phyloP scores from a whole-genome alignment of 768 basidiomycete genomes.

The Lentinula lateritia region DNA sequence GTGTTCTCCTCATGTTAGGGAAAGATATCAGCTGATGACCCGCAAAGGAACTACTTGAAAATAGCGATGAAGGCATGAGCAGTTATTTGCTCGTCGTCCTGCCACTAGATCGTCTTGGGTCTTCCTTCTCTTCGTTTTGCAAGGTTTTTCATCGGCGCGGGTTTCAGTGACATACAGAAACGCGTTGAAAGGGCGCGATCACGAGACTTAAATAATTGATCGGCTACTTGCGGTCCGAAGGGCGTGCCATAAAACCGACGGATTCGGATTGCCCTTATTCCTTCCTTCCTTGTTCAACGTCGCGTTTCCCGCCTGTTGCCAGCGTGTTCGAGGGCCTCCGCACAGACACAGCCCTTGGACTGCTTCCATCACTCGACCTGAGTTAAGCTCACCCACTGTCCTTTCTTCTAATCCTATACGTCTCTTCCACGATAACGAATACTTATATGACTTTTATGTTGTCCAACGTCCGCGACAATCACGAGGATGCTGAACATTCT shows the following conservation, averaged over 20 bases:
- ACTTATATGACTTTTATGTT: conserved; percentile 3
- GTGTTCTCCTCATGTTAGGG: background rate
- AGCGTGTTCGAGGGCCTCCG: background rate
- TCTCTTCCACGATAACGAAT: background rate
- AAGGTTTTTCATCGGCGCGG: too few relatives aligned
- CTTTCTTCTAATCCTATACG: background rate
- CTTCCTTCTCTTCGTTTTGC: background rate
- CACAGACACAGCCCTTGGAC: background rate
- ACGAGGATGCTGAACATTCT: background rate
- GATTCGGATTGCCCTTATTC: background rate
- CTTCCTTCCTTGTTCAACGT: conserved; percentile 1
- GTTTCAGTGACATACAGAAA: background rate
- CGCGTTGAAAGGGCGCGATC: background rate
- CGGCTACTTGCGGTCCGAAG: background rate
- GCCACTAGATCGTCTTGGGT: background rate
- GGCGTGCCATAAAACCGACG: background rate
- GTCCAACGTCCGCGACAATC: conserved; percentile 1
- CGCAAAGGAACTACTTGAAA: background rate
- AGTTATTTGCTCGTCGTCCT: background rate
- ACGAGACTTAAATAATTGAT: background rate
- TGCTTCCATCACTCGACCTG: background rate
- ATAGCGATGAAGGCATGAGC: background rate
- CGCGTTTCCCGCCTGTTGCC: background rate
- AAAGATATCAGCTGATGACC: background rate
- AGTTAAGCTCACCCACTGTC: background rate